Base-by-base conservation (phyloP, 306 rosid species). In the Medicago ruthenica region DNA sequence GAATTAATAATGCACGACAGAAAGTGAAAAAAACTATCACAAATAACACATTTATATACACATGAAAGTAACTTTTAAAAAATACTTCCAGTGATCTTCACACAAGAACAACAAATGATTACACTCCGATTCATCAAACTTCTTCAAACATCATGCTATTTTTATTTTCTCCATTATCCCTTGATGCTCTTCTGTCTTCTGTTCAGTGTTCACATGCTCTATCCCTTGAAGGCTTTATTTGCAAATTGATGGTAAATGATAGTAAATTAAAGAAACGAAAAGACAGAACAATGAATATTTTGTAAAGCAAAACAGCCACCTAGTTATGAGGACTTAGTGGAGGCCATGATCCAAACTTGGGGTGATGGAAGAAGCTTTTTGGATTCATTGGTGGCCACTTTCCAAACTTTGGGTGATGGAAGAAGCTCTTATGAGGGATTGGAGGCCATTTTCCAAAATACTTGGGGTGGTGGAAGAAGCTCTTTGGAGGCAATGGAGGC, bases 381-480 rank as follows among this genome's bases (percentile, higher is more conserved):
- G 57, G 57, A n/a, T 50, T 16, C 8, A 4, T 20, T 15, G 74
- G 86, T 10, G 85, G 82, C 62, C 67, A 59, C 47, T 79, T 80
- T 69, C 88, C 91, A 73, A 45, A 75, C 83, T 79, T 86, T 37
- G 89, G 94, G 79, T 86, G 91, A 45, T 64, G 87, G 83, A 79
- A 80, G 36, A 74, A 76, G 75, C 50, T 24, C 14, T 67, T 60
- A 1, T 12, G 37, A 34, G 37, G 66, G 22, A 51, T 58, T 13
- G 72, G 86, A 12, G 85, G 82, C 66, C 62, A 60, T 53, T 79
- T 81, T 66, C 88, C 91, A 70, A 34, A 34, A 34, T 58, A 75
- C 80, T 79, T 86, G 42, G 89, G 94, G 79, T 86, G 92, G 27
- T 64, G 87, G 83, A 79, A 80, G n/a, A 74, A 78, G 73, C 61